Evolutionary conservation across 495 filamentous ascomycete species (phyloP).

Genomic region (Pseudomonodictys pantanalensis): DNA sequence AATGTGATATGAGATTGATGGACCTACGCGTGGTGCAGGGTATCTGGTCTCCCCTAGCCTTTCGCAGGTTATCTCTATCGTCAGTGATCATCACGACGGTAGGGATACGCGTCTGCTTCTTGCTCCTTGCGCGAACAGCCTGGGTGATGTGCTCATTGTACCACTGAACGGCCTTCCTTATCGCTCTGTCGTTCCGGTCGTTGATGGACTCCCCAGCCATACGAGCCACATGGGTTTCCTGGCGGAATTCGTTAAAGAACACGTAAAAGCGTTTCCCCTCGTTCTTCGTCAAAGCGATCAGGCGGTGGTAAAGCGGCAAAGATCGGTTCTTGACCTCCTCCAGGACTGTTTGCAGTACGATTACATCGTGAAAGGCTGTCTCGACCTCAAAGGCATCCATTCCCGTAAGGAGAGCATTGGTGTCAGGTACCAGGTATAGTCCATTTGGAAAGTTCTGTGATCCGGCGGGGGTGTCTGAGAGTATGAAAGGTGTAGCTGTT

Average conservation of each 20-base stretch:
- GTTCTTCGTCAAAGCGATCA: slow-evolving; percentile 83
- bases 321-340: slow-evolving; percentile 94
- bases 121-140: slow-evolving; percentile 50
- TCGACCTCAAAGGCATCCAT: slow-evolving; percentile 96
- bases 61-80: slow-evolving; percentile 80
- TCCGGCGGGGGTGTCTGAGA: slow-evolving; percentile 81
- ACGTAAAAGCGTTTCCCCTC: slow-evolving; percentile 97
- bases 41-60: slow-evolving; percentile 74
- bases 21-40: slow-evolving; percentile 38
- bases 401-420: slow-evolving; percentile 90
- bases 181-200: slow-evolving; percentile 91
- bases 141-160: slow-evolving; percentile 75
- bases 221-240: slow-evolving; percentile 81
- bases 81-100: slow-evolving; percentile 90
- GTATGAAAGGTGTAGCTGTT: slow-evolving; percentile 73
- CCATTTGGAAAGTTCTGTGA: slow-evolving; percentile 78
- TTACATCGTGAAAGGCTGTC: slow-evolving; percentile 88
- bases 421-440: slow-evolving; percentile 94
- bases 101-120: slow-evolving; percentile 60
- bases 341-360: slow-evolving; percentile 91
- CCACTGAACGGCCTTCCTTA: slow-evolving; percentile 83
- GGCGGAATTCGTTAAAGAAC: slow-evolving; percentile 97
- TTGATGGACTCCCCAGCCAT: slow-evolving; percentile 83
- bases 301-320: slow-evolving; percentile 88
- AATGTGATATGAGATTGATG: neutral